Percentiles rank a stretch among this genome's conserved stretches.
Conservation (phyloP, 2,329 filamentous ascomycete genomes). For the Penicillium sp. region DNA sequence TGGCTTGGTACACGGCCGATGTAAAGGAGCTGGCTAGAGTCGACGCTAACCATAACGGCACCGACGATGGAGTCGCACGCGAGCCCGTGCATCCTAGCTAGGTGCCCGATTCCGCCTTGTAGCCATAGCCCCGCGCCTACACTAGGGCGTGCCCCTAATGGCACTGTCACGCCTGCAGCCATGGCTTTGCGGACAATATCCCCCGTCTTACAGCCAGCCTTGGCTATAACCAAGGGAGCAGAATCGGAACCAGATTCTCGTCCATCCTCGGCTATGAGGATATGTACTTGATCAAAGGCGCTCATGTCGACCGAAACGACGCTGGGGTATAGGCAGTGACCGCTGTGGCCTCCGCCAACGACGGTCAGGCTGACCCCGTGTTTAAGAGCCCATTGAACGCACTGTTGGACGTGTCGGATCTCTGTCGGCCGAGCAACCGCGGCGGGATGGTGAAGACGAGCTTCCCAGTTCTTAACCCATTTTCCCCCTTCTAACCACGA, state of each 20-base stretch:
- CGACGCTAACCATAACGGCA: conserved; percentile 26
- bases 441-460: conserved; percentile 46
- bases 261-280: background rate
- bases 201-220: conserved; percentile 55
- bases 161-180: conserved; percentile 53
- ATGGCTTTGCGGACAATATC: conserved; percentile 53
- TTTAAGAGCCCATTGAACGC: conserved; percentile 56
- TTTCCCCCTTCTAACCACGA: conserved; percentile 24
- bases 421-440: conserved; percentile 48
- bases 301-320: conserved; percentile 60
- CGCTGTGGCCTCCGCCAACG: conserved; percentile 59
- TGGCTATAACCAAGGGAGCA: conserved; percentile 49
- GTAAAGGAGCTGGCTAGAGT: conserved; percentile 38
- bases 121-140: conserved; percentile 63
- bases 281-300: conserved; percentile 52
- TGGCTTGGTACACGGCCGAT: conserved; percentile 51
- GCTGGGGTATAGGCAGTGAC: conserved; percentile 55
- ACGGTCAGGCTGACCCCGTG: conserved; percentile 49
- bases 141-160: conserved; percentile 60
- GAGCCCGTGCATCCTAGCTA: conserved; percentile 56
- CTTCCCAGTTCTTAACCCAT: conserved; percentile 39
- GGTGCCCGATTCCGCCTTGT: conserved; percentile 63
- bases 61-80: conserved; percentile 61
- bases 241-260: conserved; percentile 1
- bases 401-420: conserved; percentile 52